phyloP scores from a whole-genome alignment of 768 basidiomycete genomes.

The Tulasnella sp. region DNA sequence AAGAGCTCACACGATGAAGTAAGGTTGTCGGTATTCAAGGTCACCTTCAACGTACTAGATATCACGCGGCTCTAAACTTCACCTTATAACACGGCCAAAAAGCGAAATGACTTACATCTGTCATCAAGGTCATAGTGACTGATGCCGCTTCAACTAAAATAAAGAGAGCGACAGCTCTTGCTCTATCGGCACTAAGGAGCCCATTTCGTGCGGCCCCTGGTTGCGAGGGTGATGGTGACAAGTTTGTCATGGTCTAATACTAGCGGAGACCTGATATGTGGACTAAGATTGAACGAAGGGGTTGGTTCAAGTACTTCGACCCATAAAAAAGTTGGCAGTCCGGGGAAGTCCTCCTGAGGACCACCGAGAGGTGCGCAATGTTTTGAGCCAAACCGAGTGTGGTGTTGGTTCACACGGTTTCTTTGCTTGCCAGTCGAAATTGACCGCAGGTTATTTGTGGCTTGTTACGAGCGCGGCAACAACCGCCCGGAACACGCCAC shows the following conservation, averaged over 20 bases:
- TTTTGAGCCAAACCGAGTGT: background rate
- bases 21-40: conserved; percentile 81
- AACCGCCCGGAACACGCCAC: too few relatives aligned
- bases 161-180: conserved; percentile 32
- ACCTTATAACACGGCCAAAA: background rate
- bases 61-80: background rate
- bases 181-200: background rate
- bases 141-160: conserved; percentile 52
- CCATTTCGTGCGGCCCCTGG: background rate
- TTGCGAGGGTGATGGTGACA: background rate
- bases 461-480: too few relatives aligned
- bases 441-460: background rate
- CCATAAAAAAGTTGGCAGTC: background rate
- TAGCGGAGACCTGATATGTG: background rate
- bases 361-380: background rate
- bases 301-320: background rate
- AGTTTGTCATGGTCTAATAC: background rate
- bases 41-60: conserved; percentile 76
- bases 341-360: background rate
- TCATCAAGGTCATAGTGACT: conserved; percentile 72
- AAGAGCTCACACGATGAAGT: conserved; percentile 74
- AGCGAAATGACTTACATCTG: conserved; percentile 58
- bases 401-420: background rate
- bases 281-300: background rate
- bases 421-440: background rate